Conservation (phyloP, 2,329 filamentous ascomycete genomes). For the Claviceps cyperi region DNA sequence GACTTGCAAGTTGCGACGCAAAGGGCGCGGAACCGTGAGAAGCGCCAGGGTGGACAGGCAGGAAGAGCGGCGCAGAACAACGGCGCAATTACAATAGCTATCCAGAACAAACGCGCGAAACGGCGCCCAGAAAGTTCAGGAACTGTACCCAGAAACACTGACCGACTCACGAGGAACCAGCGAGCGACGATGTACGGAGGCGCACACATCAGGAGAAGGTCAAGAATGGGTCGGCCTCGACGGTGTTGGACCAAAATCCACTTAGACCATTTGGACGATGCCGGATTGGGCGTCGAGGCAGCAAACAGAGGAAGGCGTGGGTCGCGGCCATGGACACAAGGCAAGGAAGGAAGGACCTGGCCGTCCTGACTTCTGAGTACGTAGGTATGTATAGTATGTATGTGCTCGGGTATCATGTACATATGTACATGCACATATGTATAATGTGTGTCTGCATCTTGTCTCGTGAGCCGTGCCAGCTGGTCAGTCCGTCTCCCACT, state of each 20-base stretch:
- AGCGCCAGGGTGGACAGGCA: neutral
- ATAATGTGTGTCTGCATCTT: too few relatives aligned
- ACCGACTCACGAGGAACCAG: too few relatives aligned
- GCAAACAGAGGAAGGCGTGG: neutral
- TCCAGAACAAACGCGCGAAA: neutral
- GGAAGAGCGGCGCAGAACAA: neutral
- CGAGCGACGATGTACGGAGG: neutral
- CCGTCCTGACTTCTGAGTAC: neutral
- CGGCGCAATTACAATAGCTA: neutral
- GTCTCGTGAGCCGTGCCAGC: too few relatives aligned
- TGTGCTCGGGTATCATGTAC: too few relatives aligned
- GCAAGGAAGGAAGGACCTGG: neutral
- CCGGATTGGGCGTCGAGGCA: neutral
- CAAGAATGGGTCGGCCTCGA: slow-evolving; percentile 1
- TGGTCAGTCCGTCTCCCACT: too few relatives aligned
- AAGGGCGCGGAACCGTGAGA: neutral
- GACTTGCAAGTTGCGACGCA: neutral
- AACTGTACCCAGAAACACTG: neutral
- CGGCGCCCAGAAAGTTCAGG: neutral
- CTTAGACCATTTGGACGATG: neutral
- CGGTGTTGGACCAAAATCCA: slow-evolving; percentile 2
- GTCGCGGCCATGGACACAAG: neutral
- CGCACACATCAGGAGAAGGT: slow-evolving; percentile 1
- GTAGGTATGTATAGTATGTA: too few relatives aligned
- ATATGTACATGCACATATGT: too few relatives aligned